phyloP scores from a whole-genome alignment of 345 rosid species.

The Syzygium oleosum region DNA sequence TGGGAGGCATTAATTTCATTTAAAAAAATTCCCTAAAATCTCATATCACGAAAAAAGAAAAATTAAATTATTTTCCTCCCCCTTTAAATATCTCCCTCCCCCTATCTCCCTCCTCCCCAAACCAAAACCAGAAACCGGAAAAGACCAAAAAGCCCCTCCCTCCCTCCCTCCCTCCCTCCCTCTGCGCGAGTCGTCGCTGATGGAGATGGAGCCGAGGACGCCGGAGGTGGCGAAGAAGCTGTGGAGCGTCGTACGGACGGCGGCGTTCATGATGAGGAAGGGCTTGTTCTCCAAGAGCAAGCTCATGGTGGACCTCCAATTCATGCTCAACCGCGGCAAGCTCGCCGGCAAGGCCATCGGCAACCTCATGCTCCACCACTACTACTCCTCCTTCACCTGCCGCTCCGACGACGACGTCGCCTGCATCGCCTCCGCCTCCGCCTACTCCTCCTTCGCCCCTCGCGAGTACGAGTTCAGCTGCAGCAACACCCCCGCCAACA shows the following conservation, averaged over 20 bases:
- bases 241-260: constrained; percentile 38
- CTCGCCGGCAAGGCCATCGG: constrained; percentile 50
- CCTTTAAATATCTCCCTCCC: constrained; percentile 40
- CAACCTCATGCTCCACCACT: constrained; percentile 32
- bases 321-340: constrained; percentile 48
- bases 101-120: neutral
- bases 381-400: constrained; percentile 59
- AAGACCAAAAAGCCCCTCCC: neutral
- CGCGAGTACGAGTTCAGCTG: constrained; percentile 91
- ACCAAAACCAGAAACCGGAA: neutral
- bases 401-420: constrained; percentile 54
- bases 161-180: neutral
- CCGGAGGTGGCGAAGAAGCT: constrained; percentile 37
- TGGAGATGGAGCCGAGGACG: constrained; percentile 40
- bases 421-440: constrained; percentile 50
- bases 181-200: neutral
- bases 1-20: neutral
- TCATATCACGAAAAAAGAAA: neutral
- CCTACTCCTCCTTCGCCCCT: constrained; percentile 47
- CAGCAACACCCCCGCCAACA: constrained; percentile 70
- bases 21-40: neutral
- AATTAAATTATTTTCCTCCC: constrained; percentile 17
- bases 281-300: constrained; percentile 44
- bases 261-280: constrained; percentile 44
- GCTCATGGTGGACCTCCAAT: constrained; percentile 40